Base-by-base conservation (phyloP, 2,329 filamentous ascomycete species). In the Plenodomus tracheiphilus region DNA sequence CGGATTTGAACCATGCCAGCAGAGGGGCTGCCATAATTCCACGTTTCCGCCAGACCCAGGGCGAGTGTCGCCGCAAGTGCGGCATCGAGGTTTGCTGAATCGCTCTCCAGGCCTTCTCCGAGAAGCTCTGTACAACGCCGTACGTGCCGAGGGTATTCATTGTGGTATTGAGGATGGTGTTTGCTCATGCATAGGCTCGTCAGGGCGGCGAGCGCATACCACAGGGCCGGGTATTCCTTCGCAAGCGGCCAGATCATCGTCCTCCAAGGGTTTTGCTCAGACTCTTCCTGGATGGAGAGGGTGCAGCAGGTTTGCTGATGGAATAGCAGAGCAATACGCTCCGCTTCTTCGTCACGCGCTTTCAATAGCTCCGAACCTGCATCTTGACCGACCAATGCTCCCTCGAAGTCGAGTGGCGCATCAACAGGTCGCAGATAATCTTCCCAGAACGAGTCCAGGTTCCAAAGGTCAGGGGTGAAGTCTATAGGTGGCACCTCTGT, bases 181-280 rank as follows among this genome's bases (percentile, higher is more conserved):
- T 81, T 81, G 18, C 79, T 80, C 6, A 79, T 80, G 61, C 88
- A 85, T 55, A 87, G 87, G 1, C 84, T 84, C 1, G 85, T 83
- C 75, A 89, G 80, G 1, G 85, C 83, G 41, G 82, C 81, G 39
- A 88, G 77, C 8, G 85, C 85, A 69, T 88, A 82, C 53, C 83
- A 85, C 20, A 89, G 68, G 2, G 85, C 84, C 1, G 83, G 82
- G 1, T 81, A 84, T 32, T 82, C 77, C 57, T 77, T 78, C 1
- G 84, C 83, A 49, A 88, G 68, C 0, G 85, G 85, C 84, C 84
- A 86, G n/a, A 89, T 77, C 35, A 86, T 71, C 6, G 79, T 86
- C 25, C 83, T 78, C 86, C 86, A 89, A 2, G 85, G 85, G 58
- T 88, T 89, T 56, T 87, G 83, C 2, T 76, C 79, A 3, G 77